Evolutionary conservation across 2,329 filamentous ascomycete genomes (phyloP), one percentile per base, ranked within the genome.

Genomic region (Clonostachys chloroleuca): DNA sequence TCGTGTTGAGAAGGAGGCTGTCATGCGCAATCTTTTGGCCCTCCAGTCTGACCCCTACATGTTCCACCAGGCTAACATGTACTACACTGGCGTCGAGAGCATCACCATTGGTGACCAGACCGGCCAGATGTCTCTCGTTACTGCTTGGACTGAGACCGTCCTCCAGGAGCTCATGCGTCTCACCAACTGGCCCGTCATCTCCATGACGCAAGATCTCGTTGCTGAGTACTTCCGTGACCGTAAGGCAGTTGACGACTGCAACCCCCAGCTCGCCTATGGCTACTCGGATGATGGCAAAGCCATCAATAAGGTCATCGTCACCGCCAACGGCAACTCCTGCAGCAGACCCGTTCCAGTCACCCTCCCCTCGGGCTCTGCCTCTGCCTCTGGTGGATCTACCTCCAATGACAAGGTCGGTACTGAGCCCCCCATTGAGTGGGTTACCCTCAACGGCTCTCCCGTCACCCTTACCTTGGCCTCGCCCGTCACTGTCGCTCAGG

Each of bases 51-150:
- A 80, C 44, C 65, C 70, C 30, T 81, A 52, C 43, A 83, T 83
- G 79, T 82, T 84, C 68, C 81, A 85, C 60, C 80, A 84, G 63
- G 78, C 79, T 48, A 84, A 85, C 57, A 56, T 80, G 50, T 74
- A 79, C 47, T 72, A 75, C 41, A 64, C 65, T 4, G 78, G 77
- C 46, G 68, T 73, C 44, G 60, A 62, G 3, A 56, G 60, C 4
- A 72, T 73, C 43, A 74, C 69, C 10, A 65, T 81, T 44, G 78
- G 79, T 48, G 67, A 70, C n/a, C 63, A 71, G 13, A 60, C 62
- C 2, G 68, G 63, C 4, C 65, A 73, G 51, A 66, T 74, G 48
- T 79, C 77, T 2, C 69, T 83, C 16, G 67, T 81, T 51, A 77
- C 80, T 60, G 74, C 72, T 12, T 83, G 79, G 79, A 68, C 75